Conservation (phyloP, 176 grass and related monocot species). For the Ananas comosus region DNA sequence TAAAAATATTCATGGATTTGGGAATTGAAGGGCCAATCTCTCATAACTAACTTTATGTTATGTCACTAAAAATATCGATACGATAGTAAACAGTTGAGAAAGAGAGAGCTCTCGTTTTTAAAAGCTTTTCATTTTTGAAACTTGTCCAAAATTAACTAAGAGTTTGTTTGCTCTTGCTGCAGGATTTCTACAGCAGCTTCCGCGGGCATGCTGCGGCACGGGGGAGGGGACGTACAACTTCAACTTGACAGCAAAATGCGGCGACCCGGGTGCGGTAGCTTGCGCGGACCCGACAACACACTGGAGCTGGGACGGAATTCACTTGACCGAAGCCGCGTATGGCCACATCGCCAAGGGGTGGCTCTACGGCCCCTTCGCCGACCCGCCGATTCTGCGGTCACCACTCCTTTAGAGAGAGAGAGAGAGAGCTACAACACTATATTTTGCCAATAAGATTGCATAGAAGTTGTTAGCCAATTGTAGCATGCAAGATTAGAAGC, state of each 20-base stretch:
- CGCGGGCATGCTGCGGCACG: constrained; percentile 35
- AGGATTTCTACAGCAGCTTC: constrained; percentile 31
- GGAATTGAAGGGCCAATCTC: no score
- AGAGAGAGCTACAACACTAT: background rate
- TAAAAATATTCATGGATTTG: no score
- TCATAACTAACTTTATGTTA: no score
- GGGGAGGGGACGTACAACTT: constrained; percentile 43
- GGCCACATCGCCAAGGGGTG: constrained; percentile 28
- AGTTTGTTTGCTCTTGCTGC: background rate
- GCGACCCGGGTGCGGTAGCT: constrained; percentile 17
- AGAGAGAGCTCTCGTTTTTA: no score
- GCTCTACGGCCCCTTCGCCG: constrained; percentile 21
- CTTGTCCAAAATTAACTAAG: no score
- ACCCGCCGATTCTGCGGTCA: background rate
- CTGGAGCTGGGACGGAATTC: constrained; percentile 43
- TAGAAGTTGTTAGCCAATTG: constrained; percentile 5
- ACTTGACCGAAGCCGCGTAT: constrained; percentile 35
- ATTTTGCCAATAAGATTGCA: background rate
- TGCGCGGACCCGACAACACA: constrained; percentile 30
- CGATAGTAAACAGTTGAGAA: no score
- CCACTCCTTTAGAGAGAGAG: background rate
- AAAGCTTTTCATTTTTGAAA: no score
- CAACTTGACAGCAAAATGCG: constrained; percentile 23
- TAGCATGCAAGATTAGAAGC: background rate
- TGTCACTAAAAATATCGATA: background rate